A percentile compares a stretch with the other conserved stretches of the same genome.
These are phyloP conservation scores for Zea luxurians DNA, from an alignment of 176 grass and related monocot species.

Conservation along the genomic window DNA sequence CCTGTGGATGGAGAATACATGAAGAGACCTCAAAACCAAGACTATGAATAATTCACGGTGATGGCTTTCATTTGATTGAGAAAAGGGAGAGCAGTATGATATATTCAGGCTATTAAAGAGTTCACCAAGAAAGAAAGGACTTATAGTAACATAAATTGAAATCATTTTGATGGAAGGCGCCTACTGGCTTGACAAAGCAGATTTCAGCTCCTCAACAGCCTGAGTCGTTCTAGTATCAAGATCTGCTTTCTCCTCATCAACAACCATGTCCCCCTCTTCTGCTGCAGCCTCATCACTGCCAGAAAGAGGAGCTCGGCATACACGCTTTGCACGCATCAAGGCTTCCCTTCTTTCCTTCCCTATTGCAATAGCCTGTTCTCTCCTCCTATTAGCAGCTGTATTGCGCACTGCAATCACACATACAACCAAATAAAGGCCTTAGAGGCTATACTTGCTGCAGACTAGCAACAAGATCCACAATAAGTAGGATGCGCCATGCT, in stretches of 20 bases:
- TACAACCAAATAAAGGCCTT: conserved; percentile 25
- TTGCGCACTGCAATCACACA: conserved; percentile 64
- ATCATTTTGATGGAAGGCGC: background rate
- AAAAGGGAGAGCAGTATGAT: background rate
- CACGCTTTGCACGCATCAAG: conserved; percentile 92
- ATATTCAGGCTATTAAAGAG: background rate
- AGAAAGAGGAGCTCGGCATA: conserved; percentile 65
- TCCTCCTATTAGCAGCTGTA: conserved; percentile 56
- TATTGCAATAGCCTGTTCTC: conserved; percentile 73
- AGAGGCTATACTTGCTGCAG: conserved; percentile 5
- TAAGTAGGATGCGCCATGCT: background rate
- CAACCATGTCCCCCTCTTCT: conserved; percentile 78
- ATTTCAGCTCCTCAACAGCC: conserved; percentile 78
- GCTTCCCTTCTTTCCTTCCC: conserved; percentile 95
- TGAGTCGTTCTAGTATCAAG: conserved; percentile 68
- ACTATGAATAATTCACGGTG: background rate
- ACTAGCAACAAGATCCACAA: conserved; percentile 11
- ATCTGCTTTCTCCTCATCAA: conserved; percentile 63
- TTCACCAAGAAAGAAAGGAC: background rate
- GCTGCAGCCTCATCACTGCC: conserved; percentile 51
- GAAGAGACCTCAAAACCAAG: background rate
- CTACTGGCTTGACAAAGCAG: conserved; percentile 71
- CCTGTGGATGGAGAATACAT: background rate
- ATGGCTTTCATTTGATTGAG: background rate
- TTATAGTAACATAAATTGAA: conserved; percentile 25